Base-by-base conservation (phyloP, 805 yeast genomes). In the Wickerhamiella brachini region DNA sequence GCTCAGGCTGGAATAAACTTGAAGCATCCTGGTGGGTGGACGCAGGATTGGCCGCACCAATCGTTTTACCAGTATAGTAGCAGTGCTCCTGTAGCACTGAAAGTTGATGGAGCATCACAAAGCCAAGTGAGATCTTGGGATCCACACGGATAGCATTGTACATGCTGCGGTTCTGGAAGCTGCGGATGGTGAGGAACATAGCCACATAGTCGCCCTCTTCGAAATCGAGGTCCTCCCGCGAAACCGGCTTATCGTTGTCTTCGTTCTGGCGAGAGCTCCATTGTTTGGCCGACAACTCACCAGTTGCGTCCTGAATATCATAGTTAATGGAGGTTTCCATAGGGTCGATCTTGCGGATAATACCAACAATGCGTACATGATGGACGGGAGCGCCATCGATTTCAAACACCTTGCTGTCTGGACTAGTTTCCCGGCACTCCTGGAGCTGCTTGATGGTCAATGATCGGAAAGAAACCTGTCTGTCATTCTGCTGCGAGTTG, bases 241-340 rank as follows among this genome's bases (percentile, higher is more conserved):
- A 4, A 9, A 15, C 18, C 3, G 41, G 18, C 18, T 7, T 17
- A 5, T 53, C 65, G 66, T 49, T 45, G 68, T 41, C 20, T 3
- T 43, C 55, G 55, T 68, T 72, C 66, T 34, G 64, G 10, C 46
- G 45, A 50, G 67, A 65, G 55, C 63, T 64, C 80, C 83, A 79
- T 52, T 72, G 69, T 51, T 77, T 69, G 51, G 79, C 70, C n/a
- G 77, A 78, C 13, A 75, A 63, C 1, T 71, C 58, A 1, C 85
- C 85, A 0, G 88, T 79, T 13, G 86, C 84, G 63, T 83, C 89
- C 59, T 80, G 85, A 10, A 83, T 57, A 13, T 75, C 70, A 51
- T 79, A 62, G 6, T 65, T 63, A 21, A 74, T 62, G 8, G 75
- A 71, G 26, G 77, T 71, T 2, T 79, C 68, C 15, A 67, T 69